Evolutionary conservation across 768 basidiomycete species (phyloP), one percentile per base, ranked within the genome.

Genomic region (Lepiota venenata): DNA sequence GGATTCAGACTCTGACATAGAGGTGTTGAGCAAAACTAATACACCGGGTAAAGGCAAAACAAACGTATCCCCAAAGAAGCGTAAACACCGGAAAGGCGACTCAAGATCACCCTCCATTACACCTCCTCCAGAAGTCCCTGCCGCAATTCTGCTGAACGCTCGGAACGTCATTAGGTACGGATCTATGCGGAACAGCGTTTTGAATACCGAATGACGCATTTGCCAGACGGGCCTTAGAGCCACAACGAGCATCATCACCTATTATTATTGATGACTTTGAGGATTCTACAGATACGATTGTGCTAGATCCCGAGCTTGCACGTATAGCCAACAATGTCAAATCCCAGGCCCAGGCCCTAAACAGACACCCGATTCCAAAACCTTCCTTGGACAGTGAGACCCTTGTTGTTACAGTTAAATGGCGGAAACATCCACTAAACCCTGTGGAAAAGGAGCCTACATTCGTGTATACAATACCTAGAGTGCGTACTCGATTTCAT

Each of bases 381-480:
- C 74, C 32, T 61, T 69, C 21, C 61, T 71, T 60, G 35, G 63
- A 56, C 29, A 56, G 58, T 0, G 76, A 75, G 20, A 70, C 70
- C 20, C 75, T 90, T 15, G 68, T 67, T 16, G 67, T 91, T 40
- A 75, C 68, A 37, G 82, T 91, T 11, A 75, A 70, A 46, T 91
- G 88, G 87, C 72, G 71, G 32, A 79, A 80, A 4, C 88, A 91
- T 69, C 88, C 89, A 4, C 65, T 73, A 36, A 71, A 83, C 50
- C 47, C 66, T 25, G 60, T 63, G 9, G 78, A 72, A 2, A 65
- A 70, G 56, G 63, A 72, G 21, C 60, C 73, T 21, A 60, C 65
- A 4, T 83, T 79, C 78, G 65, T 65, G 2, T 87, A 85, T 63
- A 76, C 72, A 59, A 77, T 87, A 60, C 80, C 77, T 58, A 75